Base-by-base conservation (phyloP, 1,139 yeast species). In the Suhomyces yuchorum region DNA sequence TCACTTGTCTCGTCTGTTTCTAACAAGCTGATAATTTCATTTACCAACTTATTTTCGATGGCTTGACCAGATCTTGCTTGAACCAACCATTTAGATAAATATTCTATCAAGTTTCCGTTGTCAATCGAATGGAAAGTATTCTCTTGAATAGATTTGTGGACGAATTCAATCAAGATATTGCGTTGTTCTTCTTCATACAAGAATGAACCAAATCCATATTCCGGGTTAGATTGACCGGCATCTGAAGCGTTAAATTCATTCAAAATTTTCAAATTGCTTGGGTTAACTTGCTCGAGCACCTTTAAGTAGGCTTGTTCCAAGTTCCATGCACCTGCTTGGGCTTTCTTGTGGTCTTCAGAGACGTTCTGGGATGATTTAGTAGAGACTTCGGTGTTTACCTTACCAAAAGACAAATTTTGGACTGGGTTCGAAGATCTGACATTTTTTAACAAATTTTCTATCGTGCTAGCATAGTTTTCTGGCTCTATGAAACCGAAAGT, bases 151-250 rank as follows among this genome's bases (percentile, higher is more conserved):
- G 84, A 71, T 5, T 61, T 53, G 53, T 77, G 73, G n/a, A 84
- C 83, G 51, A 77, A 63, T 3, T 69, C 65, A 32, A 80, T 61
- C 56, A 87, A 74, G 33, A 70, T 64, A 23, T 69, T 61, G 47
- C 80, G 77, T 53, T 78, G 73, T 58, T 84, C 82, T 58, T 82
- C 77, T 37, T 71, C 72, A 41, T 78, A 80, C 57, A 91, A 69
- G 61, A 76, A 90, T 33, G 82, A 73, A 66, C 99, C 99, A 56
- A 80, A 89, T 2, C 97, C 97, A 62, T 73, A 91, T 66, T 91
- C 97, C 9, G 98, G 98, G 53, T 75, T 78, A 15, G 83, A 71
- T 45, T 70, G 66, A 22, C 80, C 80, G 46, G 74, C 70, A 47
- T 75, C 75, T 8, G 58, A 57, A 23, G 71, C 60, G 36, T 62